A percentile compares a stretch with the other conserved stretches of the same genome.
These are phyloP conservation scores for Fusarium xyrophilum DNA, from an alignment of 2,329 filamentous ascomycete genomes.

Conservation along the genomic window DNA sequence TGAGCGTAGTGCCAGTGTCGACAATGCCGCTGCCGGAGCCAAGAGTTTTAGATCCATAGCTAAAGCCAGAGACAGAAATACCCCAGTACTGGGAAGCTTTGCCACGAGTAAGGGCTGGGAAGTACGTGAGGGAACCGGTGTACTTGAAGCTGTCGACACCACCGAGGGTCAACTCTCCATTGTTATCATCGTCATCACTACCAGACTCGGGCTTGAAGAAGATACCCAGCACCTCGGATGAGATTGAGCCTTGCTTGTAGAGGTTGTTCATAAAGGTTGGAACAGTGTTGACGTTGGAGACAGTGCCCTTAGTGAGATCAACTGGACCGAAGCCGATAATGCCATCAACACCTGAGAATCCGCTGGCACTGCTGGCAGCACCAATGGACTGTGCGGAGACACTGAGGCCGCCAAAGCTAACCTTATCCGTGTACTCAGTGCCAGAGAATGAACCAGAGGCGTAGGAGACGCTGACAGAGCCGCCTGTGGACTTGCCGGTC, in stretches of 20 bases:
- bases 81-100: neutral
- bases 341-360: neutral
- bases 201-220: neutral
- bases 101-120: neutral
- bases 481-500: neutral
- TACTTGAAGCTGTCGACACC: neutral
- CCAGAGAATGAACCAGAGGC: neutral
- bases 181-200: neutral
- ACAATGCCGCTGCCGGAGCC: neutral
- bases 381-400: neutral
- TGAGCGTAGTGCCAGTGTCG: neutral
- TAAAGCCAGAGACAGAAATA: neutral
- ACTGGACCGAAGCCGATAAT: neutral
- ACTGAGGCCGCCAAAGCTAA: neutral
- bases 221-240: neutral
- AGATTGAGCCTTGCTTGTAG: neutral
- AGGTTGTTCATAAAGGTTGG: neutral
- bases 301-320: neutral
- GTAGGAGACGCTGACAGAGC: neutral
- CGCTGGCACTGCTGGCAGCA: neutral
- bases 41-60: neutral
- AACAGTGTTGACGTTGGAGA: neutral
- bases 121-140: neutral
- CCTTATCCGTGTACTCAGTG: neutral
- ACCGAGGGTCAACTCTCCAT: constrained; percentile 2